Evolutionary conservation across 192 early-diverging fungal species (phyloP).

Genomic region (Cladochytrium replicatum): DNA sequence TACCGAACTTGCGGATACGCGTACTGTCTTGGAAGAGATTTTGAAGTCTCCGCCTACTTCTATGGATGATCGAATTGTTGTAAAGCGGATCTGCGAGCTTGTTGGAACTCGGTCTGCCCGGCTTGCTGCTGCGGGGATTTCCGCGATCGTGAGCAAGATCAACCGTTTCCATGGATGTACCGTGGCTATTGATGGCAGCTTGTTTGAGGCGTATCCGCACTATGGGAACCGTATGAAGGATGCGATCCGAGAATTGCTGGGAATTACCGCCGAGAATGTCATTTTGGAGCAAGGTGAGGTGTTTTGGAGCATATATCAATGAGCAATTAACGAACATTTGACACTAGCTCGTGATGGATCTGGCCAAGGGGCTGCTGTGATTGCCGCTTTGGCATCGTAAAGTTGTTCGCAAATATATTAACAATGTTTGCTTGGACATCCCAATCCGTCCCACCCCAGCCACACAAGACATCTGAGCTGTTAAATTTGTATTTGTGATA

Average conservation of each 20-base stretch:
- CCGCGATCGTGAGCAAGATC: constrained; percentile 59
- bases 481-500: too few relatives aligned
- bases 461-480: too few relatives aligned
- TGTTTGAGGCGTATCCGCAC: constrained; percentile 84
- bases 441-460: too few relatives aligned
- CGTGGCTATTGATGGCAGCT: constrained; percentile 83
- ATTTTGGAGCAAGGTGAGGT: constrained; percentile 62
- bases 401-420: too few relatives aligned
- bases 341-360: constrained; percentile 67
- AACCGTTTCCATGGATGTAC: constrained; percentile 46
- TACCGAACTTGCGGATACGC: constrained; percentile 46
- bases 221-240: constrained; percentile 68
- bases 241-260: constrained; percentile 65
- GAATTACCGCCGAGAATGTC: constrained; percentile 50
- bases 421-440: too few relatives aligned
- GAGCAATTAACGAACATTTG: too few relatives aligned
- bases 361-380: constrained; percentile 55
- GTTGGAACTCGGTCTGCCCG: constrained; percentile 76
- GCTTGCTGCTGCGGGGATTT: constrained; percentile 53
- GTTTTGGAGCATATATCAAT: too few relatives aligned
- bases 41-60: constrained; percentile 49
- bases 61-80: constrained; percentile 56
- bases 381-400: constrained; percentile 41
- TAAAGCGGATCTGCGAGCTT: constrained; percentile 61
- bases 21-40: constrained; percentile 54